Evolutionary conservation across 2,329 filamentous ascomycete genomes (phyloP), one percentile per base, ranked within the genome.

Genomic region (Paradendryphiella salina): DNA sequence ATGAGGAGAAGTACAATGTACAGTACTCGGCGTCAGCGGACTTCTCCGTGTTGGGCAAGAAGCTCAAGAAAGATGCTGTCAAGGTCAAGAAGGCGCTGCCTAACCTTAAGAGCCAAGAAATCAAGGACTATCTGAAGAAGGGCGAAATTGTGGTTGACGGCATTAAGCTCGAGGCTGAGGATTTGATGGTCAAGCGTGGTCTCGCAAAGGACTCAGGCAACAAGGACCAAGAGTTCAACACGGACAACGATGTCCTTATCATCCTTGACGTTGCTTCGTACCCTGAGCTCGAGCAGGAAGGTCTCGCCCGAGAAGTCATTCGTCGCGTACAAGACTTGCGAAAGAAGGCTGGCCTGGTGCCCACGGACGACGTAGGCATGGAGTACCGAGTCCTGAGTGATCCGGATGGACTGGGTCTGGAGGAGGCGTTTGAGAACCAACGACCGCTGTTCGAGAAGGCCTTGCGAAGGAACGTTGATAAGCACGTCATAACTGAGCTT

Each of bases 341-440:
- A 60, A 99, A 99, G 83, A 94, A 94, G 79, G 92, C 92, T 6
- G 90, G 90, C 0, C 80, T 99, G 44, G 85, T 92, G 57, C 85
- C 91, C 1, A 97, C 93, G 0, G 94, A 99, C 68, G 94, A 97
- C 68, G 86, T 99, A 56, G 89, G 88, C 76, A 96, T 99, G 89
- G 89, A 95, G 73, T 97, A 96, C 76, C 81, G 81, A 50, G 85
- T 97, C 4, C 76, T 95, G 40, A 81, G 84, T 6, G 91, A 96
- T 67, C 88, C 89, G 0, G 88, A 94, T 2, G 81, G 84, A 36
- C 81, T 92, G 52, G 90, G 89, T 4, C 73, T 96, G 18, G 83
- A 81, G 50, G 79, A 81, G 46, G 85, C 86, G 2, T 90, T 95
- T 67, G 79, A 83, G 58, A 82, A 82, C 31, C 89, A 95, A 67